Percentiles rank a stretch among this genome's conserved stretches.
phyloP scores from a whole-genome alignment of 78 protist species.

The Cyanophora paradoxa region DNA sequence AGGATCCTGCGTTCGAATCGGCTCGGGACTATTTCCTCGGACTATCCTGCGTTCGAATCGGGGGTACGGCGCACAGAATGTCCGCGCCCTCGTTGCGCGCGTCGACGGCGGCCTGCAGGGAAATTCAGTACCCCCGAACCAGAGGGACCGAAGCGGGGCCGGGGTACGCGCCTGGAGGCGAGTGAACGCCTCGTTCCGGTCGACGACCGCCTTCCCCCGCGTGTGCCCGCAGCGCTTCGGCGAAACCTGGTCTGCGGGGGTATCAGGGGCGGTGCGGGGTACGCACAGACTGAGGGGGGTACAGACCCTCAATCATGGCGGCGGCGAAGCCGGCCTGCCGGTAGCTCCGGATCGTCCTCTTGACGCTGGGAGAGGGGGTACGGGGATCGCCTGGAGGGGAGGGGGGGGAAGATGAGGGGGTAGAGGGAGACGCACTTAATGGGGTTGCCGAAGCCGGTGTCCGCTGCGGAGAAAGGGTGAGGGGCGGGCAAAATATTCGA shows the following conservation, averaged over 20 bases:
- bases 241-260: slow-evolving; percentile 7
- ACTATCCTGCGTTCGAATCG: too few species aligned
- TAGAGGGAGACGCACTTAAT: too few species aligned
- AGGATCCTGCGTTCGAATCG: too few species aligned
- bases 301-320: slow-evolving; percentile 21
- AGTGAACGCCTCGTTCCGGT: not conserved
- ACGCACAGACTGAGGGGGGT: not conserved
- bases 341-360: slow-evolving; percentile 16
- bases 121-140: too few species aligned
- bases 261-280: not conserved
- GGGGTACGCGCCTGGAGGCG: too few species aligned
- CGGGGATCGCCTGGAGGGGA: too few species aligned
- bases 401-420: too few species aligned
- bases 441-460: slow-evolving; percentile 22
- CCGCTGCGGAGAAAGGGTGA: not conserved
- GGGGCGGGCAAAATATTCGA: not conserved
- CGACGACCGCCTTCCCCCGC: slow-evolving; percentile 23
- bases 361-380: too few species aligned
- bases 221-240: slow-evolving; percentile 44
- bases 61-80: too few species aligned
- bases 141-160: too few species aligned
- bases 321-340: slow-evolving; percentile 9
- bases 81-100: slow-evolving; percentile 13
- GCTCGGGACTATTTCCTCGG: too few species aligned
- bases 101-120: slow-evolving; percentile 28